These are phyloP conservation scores for Tricholoma terreum DNA, from an alignment of 768 basidiomycete genomes.

Conservation along the genomic window DNA sequence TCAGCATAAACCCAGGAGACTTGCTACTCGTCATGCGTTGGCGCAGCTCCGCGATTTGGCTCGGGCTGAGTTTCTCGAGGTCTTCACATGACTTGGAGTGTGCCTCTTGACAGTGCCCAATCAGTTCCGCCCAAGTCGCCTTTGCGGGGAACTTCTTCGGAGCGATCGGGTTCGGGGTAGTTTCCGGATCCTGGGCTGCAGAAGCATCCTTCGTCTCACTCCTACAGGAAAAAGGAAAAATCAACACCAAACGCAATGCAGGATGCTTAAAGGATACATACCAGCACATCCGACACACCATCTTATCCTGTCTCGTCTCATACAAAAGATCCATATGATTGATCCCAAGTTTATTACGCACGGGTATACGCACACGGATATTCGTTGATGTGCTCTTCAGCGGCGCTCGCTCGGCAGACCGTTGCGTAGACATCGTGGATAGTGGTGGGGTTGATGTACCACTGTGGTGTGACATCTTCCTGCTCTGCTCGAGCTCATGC, in stretches of 20 bases:
- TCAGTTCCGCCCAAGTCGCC: conserved; percentile 29
- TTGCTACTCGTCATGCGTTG: conserved; percentile 20
- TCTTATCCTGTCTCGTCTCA: conserved; percentile 17
- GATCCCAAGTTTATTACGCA: conserved; percentile 26
- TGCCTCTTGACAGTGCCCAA: conserved; percentile 27
- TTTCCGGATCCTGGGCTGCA: not conserved
- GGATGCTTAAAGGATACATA: conserved; percentile 9
- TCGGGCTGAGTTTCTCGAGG: conserved; percentile 27
- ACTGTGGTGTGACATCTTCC: no score
- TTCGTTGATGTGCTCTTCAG: not conserved
- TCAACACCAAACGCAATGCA: not conserved
- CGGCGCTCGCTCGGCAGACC: not conserved
- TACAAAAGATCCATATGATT: conserved; percentile 31
- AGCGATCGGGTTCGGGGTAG: not conserved
- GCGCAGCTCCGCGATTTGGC: conserved; percentile 31
- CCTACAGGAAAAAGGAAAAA: conserved; percentile 4
- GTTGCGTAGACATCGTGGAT: no score
- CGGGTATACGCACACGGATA: not conserved
- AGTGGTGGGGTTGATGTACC: no score
- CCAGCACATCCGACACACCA: conserved; percentile 31
- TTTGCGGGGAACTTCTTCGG: conserved; percentile 20
- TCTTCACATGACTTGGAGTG: conserved; percentile 31
- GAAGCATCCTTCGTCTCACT: conserved; percentile 2
- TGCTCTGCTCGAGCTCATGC: not conserved
- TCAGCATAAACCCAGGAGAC: conserved; percentile 6